Conservation (phyloP, 2,329 filamentous ascomycete genomes). For the Thielaviopsis cerberus region DNA sequence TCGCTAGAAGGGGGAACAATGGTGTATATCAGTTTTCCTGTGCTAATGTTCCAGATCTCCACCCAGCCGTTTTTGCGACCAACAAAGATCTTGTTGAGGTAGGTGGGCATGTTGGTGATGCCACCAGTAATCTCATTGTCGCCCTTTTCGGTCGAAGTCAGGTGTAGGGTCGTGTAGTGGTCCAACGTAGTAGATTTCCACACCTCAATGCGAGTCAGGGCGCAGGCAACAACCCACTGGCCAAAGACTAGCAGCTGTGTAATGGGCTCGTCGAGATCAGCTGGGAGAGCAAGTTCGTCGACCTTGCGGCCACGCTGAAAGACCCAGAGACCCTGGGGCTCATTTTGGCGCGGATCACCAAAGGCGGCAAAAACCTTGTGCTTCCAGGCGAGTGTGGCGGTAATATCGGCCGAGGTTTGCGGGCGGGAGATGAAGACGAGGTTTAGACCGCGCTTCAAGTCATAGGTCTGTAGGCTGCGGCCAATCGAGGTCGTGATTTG, state of each 20-base stretch:
- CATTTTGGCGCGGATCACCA: constrained; percentile 40
- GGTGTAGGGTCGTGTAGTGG: constrained; percentile 72
- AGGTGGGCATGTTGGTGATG: constrained; percentile 79
- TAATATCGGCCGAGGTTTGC: constrained; percentile 70
- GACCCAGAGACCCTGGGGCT: constrained; percentile 59
- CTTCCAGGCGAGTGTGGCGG: constrained; percentile 73
- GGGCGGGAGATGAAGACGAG: constrained; percentile 86
- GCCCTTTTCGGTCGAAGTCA: constrained; percentile 34
- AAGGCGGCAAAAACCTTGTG: constrained; percentile 78
- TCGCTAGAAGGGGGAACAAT: constrained; percentile 57
- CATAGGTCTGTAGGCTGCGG: constrained; percentile 82
- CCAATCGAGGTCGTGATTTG: constrained; percentile 94
- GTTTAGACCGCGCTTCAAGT: constrained; percentile 73
- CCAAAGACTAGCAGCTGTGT: constrained; percentile 67
- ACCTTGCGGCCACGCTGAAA: constrained; percentile 81
- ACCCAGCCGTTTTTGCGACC: constrained; percentile 74
- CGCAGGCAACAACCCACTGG: constrained; percentile 74
- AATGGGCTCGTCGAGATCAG: constrained; percentile 49
- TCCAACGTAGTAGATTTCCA: constrained; percentile 74
- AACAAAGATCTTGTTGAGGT: constrained; percentile 86
- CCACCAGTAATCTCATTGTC: constrained; percentile 57
- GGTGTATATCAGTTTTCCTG: constrained; percentile 77
- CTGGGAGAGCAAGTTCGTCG: constrained; percentile 51
- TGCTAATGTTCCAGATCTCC: constrained; percentile 95
- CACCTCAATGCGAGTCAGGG: constrained; percentile 58